Evolutionary conservation across 2,329 filamentous ascomycete species (phyloP), one percentile per base, ranked within the genome.

Genomic region (Colletotrichum falcatum): DNA sequence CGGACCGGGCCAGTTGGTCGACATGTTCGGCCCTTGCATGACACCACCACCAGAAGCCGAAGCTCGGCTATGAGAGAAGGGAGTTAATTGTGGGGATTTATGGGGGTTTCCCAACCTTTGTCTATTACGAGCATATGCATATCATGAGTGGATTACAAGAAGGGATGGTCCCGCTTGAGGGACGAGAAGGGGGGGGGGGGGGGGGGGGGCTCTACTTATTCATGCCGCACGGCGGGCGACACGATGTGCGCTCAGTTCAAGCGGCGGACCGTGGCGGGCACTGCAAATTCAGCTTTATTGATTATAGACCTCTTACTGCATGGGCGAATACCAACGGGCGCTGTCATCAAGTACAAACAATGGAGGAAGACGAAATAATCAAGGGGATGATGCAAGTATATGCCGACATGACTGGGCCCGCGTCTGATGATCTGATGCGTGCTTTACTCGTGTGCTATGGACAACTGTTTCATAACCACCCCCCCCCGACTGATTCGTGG

Each of bases 1-100:
- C 1, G 64, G 48, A n/a, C 37, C 30, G n/a, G 26, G 39, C 49
- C 55, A 62, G 46, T 30, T 62, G 9, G 23, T 39, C n/a, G 8
- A 18, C 1, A 55, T 39, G 58, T 62, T 62, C 12, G 55, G 37
- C 16, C 49, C 64, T 23, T 33, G 20, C 44, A 0, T 30, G 9
- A 12, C 58, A 37, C 35, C 64, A 6, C 64, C 54, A 30, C 64
- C 54, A 23, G 58, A 62, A 26, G 55, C 18, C 20, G 64, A 62
- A n/a, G 49, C 64, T 23, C 30, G 58, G 12, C 23, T 66, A 12
- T 66, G 46, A 48, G 48, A 23, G 18, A 39, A 14, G 7, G n/a
- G 20, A 23, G 2, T n/a, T 14, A 14, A 1, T 33, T 5, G 7
- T 33, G 16, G 16, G 18, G n/a, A 9, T 33, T 12, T 9, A n/a